A percentile compares a stretch with the other conserved stretches of the same genome.
phyloP scores from a whole-genome alignment of 139 green algal species.

The Trebouxia sp. region DNA sequence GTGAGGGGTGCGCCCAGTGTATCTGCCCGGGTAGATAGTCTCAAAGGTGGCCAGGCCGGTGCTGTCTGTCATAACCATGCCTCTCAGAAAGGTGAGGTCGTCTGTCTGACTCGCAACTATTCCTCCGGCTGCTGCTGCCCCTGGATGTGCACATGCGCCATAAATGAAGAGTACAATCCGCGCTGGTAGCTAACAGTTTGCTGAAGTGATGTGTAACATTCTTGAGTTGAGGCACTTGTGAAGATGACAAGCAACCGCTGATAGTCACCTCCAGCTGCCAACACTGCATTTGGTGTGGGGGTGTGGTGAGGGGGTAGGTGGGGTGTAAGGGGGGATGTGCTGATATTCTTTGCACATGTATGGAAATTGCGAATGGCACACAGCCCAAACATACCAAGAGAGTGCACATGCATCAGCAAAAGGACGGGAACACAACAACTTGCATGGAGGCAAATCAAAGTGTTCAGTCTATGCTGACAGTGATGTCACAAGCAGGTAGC shows the following conservation, averaged over 20 bases:
- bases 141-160: not conserved
- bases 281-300: too few relatives aligned
- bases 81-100: conserved; percentile 1
- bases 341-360: too few relatives aligned
- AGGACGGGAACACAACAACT: too few relatives aligned
- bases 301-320: too few relatives aligned
- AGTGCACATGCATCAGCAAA: too few relatives aligned
- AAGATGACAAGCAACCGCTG: too few relatives aligned
- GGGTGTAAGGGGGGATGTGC: too few relatives aligned
- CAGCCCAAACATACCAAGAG: too few relatives aligned
- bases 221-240: not conserved
- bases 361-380: too few relatives aligned
- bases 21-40: conserved; percentile 16
- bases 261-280: too few relatives aligned
- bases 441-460: too few relatives aligned
- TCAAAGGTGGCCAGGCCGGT: not conserved
- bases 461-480: too few relatives aligned
- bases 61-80: not conserved
- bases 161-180: not conserved
- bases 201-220: not conserved
- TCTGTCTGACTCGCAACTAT: conserved; percentile 1
- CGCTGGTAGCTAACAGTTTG: not conserved
- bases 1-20: not conserved
- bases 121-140: not conserved
- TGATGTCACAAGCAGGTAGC: not conserved